Evolutionary conservation across 2,329 filamentous ascomycete genomes (phyloP), one percentile per base, ranked within the genome.

Genomic region (Fusarium globosum): DNA sequence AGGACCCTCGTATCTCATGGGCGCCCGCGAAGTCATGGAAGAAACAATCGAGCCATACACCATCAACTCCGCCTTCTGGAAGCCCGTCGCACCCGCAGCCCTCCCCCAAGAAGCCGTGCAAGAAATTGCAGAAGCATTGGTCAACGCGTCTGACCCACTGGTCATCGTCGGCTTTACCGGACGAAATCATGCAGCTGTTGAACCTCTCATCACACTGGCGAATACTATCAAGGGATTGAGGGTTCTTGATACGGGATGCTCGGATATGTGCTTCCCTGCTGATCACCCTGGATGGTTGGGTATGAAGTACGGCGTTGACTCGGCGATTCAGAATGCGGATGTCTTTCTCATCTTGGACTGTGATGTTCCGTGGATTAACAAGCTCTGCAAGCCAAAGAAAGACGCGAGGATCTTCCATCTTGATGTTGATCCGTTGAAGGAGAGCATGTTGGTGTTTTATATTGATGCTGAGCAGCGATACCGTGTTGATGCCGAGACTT

Each of bases 1-100:
- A 20, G 79, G 78, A 0, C 79, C 79, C 1, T 38, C 68, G 1
- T 80, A 80, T 35, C 60, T 80, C 6, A 79, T 77, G 61, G 78
- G 75, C 6, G 71, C 71, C 6, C 75, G 79, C 1, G 79, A 80
- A 42, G 64, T 71, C 1, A 71, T 80, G 14, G 78, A 79, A 26
- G 71, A 70, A 2, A 70, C 78, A 10, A 75, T 70, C 1, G 59
- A 69, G 5, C 67, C 65, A 15, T 69, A 69, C 23, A 23, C 30
- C 9, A 15, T 65, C 5, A 64, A 69, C 26, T 21, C 58, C 1
- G 33, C 58, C 9, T 69, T n/a, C 14, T 69, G 66, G 66, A 45
- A 51, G 0, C 66, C 66, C 1, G 15, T 69, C 15, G 49, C 33
- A 9, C 65, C 66, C 2, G 30, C 45, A n/a, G 26, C 68, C 5